These are phyloP conservation scores for Saccharomyces hybrid DNA, from an alignment of 1,139 yeast species.

Conservation along the genomic window DNA sequence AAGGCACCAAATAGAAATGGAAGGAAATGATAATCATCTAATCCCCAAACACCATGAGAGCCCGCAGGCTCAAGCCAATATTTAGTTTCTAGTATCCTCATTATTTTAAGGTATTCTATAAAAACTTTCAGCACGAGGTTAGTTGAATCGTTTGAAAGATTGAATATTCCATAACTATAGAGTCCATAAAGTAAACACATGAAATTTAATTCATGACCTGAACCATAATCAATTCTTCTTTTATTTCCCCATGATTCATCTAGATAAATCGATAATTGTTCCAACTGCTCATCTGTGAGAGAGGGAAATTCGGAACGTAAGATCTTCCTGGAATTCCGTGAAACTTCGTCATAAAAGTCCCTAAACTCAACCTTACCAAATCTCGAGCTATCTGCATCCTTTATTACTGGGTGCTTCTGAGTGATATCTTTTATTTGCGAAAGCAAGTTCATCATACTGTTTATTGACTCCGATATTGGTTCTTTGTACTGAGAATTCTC, in stretches of 20 bases:
- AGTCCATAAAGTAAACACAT: conserved; percentile 60
- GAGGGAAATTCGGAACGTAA: conserved; percentile 19
- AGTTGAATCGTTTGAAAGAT: conserved; percentile 37
- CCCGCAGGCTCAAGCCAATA: conserved; percentile 98
- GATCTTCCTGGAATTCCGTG: conserved; percentile 29
- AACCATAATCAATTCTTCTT: conserved; percentile 87
- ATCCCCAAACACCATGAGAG: conserved; percentile 93
- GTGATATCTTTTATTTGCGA: conserved; percentile 42
- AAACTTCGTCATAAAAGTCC: conserved; percentile 71
- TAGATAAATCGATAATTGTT: conserved; percentile 48
- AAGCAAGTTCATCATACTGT: conserved; percentile 37
- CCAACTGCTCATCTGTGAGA: conserved; percentile 21
- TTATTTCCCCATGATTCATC: conserved; percentile 78
- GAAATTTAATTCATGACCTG: conserved; percentile 93
- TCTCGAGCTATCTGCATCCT: conserved; percentile 58
- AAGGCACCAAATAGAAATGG: conserved; percentile 86
- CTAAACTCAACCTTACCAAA: conserved; percentile 89
- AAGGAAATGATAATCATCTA: conserved; percentile 92
- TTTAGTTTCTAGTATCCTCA: conserved; percentile 35
- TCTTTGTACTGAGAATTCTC: conserved; percentile 43
- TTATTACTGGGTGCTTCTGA: conserved; percentile 55
- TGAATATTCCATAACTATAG: conserved; percentile 36
- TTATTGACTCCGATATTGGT: conserved; percentile 33
- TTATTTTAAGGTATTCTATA: conserved; percentile 36
- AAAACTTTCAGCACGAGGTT: conserved; percentile 60